phyloP scores from a whole-genome alignment of 768 basidiomycete species.

The Leccinum uliginosum region DNA sequence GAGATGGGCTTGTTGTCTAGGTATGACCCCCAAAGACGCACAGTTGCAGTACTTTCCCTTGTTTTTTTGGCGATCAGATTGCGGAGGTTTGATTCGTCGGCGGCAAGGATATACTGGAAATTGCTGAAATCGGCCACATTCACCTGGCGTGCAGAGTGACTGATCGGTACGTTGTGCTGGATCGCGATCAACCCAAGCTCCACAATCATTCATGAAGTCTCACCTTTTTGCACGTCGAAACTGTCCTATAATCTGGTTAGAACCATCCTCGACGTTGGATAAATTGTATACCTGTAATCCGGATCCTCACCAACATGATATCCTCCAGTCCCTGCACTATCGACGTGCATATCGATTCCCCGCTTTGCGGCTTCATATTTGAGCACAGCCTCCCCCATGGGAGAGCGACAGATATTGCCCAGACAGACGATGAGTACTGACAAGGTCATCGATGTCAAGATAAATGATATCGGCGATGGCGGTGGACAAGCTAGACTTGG shows the following conservation, averaged over 20 bases:
- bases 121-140: slow-evolving; percentile 57
- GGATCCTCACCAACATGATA: slow-evolving; percentile 85
- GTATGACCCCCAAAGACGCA: slow-evolving; percentile 80
- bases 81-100: slow-evolving; percentile 73
- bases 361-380: slow-evolving; percentile 62
- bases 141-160: slow-evolving; percentile 65
- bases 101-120: slow-evolving; percentile 84
- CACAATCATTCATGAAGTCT: not conserved
- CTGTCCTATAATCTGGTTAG: slow-evolving; percentile 44
- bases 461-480: not conserved
- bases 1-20: slow-evolving; percentile 64
- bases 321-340: slow-evolving; percentile 80
- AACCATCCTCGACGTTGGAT: not conserved
- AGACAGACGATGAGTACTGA: slow-evolving; percentile 75
- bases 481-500: not conserved
- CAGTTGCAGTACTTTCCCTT: slow-evolving; percentile 52
- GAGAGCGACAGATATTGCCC: slow-evolving; percentile 86
- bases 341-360: slow-evolving; percentile 63
- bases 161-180: slow-evolving; percentile 73
- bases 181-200: slow-evolving; percentile 1
- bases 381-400: slow-evolving; percentile 90
- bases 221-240: slow-evolving; percentile 69
- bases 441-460: slow-evolving; percentile 28
- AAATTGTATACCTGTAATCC: slow-evolving; percentile 59
- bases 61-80: slow-evolving; percentile 52